Evolutionary conservation across 768 basidiomycete genomes (phyloP).

Genomic region (Leccinum uliginosum): DNA sequence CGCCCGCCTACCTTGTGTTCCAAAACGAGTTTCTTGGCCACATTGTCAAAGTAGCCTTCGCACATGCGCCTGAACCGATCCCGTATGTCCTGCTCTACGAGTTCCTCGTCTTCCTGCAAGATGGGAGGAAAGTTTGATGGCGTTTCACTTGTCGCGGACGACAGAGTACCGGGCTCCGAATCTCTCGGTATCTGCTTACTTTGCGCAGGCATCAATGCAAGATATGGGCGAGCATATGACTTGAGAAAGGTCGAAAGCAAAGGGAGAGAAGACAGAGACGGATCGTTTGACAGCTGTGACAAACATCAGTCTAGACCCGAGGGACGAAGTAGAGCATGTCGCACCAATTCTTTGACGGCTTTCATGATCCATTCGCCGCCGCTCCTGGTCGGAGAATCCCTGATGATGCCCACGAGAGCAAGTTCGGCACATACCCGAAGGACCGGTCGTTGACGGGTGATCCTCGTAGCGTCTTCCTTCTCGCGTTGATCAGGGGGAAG

Average conservation of each 20-base stretch:
- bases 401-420: slow-evolving; percentile 81
- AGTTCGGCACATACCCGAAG: slow-evolving; percentile 87
- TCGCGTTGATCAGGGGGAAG: slow-evolving; percentile 78
- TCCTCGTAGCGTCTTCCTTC: slow-evolving; percentile 80
- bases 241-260: slow-evolving; percentile 91
- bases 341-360: slow-evolving; percentile 76
- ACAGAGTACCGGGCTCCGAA: slow-evolving; percentile 54
- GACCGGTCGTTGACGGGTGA: slow-evolving; percentile 79
- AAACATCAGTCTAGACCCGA: slow-evolving; percentile 9
- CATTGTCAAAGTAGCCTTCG: slow-evolving; percentile 87
- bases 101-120: slow-evolving; percentile 56
- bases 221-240: slow-evolving; percentile 82
- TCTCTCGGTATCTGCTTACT: slow-evolving; percentile 57
- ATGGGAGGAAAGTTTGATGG: slow-evolving; percentile 40
- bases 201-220: slow-evolving; percentile 63
- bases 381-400: slow-evolving; percentile 63
- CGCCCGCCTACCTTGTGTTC: slow-evolving; percentile 74
- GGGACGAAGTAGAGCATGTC: slow-evolving; percentile 24
- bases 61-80: slow-evolving; percentile 91
- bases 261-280: slow-evolving; percentile 81
- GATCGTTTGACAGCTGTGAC: slow-evolving; percentile 79
- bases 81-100: slow-evolving; percentile 81
- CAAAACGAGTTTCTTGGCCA: slow-evolving; percentile 85
- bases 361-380: slow-evolving; percentile 92
- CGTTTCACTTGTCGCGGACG: slow-evolving; percentile 31